Conservation (phyloP, 2,329 filamentous ascomycete genomes). For the Elsinoe arachidis region DNA sequence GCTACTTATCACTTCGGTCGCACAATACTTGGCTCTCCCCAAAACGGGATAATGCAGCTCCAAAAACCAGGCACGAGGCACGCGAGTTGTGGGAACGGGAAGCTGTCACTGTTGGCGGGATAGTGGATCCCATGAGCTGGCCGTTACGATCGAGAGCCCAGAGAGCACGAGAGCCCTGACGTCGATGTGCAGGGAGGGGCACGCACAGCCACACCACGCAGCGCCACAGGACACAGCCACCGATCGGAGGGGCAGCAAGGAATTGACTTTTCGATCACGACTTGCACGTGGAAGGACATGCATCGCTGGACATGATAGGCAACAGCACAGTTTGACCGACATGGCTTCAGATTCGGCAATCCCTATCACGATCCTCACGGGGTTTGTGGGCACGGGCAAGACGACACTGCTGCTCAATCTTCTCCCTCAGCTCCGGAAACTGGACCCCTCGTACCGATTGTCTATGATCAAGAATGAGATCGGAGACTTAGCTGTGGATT, state of each 20-base stretch:
- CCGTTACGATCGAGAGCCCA: neutral
- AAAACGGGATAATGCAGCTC: conserved; percentile 9
- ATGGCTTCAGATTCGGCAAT: conserved; percentile 35
- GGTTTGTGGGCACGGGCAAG: conserved; percentile 92
- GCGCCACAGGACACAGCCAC: neutral
- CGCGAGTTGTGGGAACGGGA: neutral
- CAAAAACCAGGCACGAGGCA: conserved; percentile 7
- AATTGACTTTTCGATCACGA: conserved; percentile 8
- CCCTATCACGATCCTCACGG: conserved; percentile 89
- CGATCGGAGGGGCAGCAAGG: neutral
- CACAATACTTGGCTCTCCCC: conserved; percentile 4
- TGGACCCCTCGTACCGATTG: conserved; percentile 80
- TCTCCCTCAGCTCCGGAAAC: conserved; percentile 78
- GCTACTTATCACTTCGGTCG: neutral
- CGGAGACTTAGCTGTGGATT: conserved; percentile 88
- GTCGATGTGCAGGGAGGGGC: neutral
- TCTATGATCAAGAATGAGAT: conserved; percentile 98
- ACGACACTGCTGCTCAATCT: conserved; percentile 93
- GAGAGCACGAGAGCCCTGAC: neutral
- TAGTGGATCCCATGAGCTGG: neutral
- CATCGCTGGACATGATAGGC: neutral
- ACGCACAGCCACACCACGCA: neutral
- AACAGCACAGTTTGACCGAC: neutral
- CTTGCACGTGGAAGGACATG: neutral
- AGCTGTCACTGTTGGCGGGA: neutral